Conservation (phyloP, 2,329 filamentous ascomycete genomes). For the Trichoderma sp. region DNA sequence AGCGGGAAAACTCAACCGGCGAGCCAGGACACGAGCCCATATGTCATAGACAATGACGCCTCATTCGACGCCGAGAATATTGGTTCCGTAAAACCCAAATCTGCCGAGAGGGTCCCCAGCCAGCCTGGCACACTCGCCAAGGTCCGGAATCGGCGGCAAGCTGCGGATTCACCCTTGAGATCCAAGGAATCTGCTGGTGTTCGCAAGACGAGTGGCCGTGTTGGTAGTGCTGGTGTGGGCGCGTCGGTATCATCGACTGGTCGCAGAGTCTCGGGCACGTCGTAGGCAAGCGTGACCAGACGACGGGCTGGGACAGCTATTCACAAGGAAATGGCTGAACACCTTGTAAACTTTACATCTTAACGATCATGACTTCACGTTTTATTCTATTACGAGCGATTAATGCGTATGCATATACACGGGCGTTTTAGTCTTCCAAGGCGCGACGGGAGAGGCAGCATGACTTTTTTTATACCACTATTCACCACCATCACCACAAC, state of each 20-base stretch:
- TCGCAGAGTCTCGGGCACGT: slow-evolving; percentile 53
- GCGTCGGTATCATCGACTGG: slow-evolving; percentile 44
- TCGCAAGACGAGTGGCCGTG: slow-evolving; percentile 64
- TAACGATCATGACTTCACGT: slow-evolving; percentile 44
- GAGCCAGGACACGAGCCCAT: slow-evolving; percentile 71
- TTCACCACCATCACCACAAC: neutral
- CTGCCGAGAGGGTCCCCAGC: slow-evolving; percentile 54
- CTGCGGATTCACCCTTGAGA: slow-evolving; percentile 46
- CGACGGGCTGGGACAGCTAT: slow-evolving; percentile 10
- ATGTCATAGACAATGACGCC: slow-evolving; percentile 62
- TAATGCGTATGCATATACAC: slow-evolving; percentile 45
- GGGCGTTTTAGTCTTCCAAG: slow-evolving; percentile 36
- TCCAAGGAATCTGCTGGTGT: slow-evolving; percentile 53
- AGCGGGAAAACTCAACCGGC: slow-evolving; percentile 65
- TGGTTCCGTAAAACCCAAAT: slow-evolving; percentile 57
- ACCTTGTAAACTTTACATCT: slow-evolving; percentile 22
- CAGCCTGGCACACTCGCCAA: slow-evolving; percentile 60
- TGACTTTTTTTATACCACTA: slow-evolving; percentile 12
- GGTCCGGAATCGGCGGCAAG: slow-evolving; percentile 58
- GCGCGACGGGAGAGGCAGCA: slow-evolving; percentile 15
- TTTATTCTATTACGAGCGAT: slow-evolving; percentile 37
- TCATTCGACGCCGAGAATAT: slow-evolving; percentile 71
- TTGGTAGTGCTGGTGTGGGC: slow-evolving; percentile 54
- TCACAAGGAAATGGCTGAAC: slow-evolving; percentile 14
- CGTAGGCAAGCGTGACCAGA: slow-evolving; percentile 23